Conservation (phyloP, 2,329 filamentous ascomycete genomes). For the Cladophialophora chaetospira region DNA sequence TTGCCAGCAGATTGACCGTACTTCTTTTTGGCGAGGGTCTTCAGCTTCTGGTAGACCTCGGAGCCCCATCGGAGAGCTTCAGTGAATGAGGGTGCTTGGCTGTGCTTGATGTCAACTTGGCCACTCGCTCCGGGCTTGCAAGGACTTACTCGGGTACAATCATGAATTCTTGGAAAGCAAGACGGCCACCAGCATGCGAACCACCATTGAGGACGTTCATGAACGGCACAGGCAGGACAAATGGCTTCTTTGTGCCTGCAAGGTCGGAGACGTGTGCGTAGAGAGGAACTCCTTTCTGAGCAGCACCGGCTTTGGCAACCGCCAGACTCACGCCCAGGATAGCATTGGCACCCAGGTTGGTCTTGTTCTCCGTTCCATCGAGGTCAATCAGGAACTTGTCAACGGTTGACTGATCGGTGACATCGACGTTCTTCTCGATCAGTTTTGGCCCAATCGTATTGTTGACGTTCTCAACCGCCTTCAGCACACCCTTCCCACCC, state of each 20-base stretch:
- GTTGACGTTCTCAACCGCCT: constrained; percentile 87
- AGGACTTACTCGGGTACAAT: constrained; percentile 73
- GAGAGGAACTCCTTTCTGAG: constrained; percentile 83
- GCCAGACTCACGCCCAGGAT: constrained; percentile 64
- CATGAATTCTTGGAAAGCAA: constrained; percentile 97
- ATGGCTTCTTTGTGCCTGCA: constrained; percentile 87
- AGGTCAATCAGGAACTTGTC: constrained; percentile 84
- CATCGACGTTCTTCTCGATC: constrained; percentile 80
- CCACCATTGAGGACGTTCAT: constrained; percentile 93
- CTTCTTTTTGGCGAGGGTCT: constrained; percentile 97
- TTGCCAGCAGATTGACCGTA: constrained; percentile 99
- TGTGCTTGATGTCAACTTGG: constrained; percentile 40
- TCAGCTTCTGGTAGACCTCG: constrained; percentile 98
- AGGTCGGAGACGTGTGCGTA: constrained; percentile 87
- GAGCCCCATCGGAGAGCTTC: constrained; percentile 95
- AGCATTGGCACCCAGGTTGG: constrained; percentile 60
- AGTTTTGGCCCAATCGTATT: constrained; percentile 74
- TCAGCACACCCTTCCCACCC: constrained; percentile 82
- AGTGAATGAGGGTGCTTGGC: constrained; percentile 82
- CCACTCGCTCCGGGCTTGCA: not conserved
- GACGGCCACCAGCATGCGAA: constrained; percentile 94
- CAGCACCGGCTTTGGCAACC: constrained; percentile 79
- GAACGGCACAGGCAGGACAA: constrained; percentile 86
- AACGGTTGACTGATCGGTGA: constrained; percentile 81
- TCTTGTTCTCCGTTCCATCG: constrained; percentile 66